Conservation (phyloP, 106 monocot genomes). For the Dioscorea zingiberensis region DNA sequence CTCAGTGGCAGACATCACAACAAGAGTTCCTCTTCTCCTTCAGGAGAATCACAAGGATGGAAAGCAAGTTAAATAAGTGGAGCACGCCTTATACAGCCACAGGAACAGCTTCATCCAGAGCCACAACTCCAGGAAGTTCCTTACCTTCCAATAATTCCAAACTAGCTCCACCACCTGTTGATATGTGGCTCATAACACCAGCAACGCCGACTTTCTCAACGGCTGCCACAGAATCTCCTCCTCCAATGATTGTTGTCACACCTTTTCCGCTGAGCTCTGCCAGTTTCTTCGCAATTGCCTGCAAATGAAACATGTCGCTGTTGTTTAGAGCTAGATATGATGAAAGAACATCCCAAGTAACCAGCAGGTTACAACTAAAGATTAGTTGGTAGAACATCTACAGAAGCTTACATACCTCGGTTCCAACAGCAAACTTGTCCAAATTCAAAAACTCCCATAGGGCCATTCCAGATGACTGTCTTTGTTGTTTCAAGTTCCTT, state of each 20-base stretch:
- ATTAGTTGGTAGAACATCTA: neutral
- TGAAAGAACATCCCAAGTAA: neutral
- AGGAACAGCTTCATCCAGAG: slow-evolving; percentile 6
- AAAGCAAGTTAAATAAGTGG: neutral
- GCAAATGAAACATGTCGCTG: neutral
- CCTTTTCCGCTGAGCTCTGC: neutral
- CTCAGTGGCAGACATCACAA: no score
- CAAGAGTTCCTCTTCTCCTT: no score
- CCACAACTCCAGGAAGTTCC: slow-evolving; percentile 8
- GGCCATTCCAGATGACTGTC: neutral
- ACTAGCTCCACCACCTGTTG: slow-evolving; percentile 4
- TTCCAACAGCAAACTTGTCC: slow-evolving; percentile 1
- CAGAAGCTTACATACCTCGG: neutral
- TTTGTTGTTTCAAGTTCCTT: neutral
- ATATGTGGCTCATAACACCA: neutral
- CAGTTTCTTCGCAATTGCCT: neutral
- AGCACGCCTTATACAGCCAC: slow-evolving; percentile 4
- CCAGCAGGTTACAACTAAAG: neutral
- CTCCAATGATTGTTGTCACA: slow-evolving; percentile 1
- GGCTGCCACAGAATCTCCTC: neutral
- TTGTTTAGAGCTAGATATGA: no score
- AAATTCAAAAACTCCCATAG: neutral
- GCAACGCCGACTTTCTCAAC: neutral
- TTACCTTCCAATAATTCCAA: slow-evolving; percentile 14
- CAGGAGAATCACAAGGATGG: no score